Evolutionary conservation across 441 rosid species (phyloP), one percentile per base, ranked within the genome.

Genomic region (Populus hybrid): DNA sequence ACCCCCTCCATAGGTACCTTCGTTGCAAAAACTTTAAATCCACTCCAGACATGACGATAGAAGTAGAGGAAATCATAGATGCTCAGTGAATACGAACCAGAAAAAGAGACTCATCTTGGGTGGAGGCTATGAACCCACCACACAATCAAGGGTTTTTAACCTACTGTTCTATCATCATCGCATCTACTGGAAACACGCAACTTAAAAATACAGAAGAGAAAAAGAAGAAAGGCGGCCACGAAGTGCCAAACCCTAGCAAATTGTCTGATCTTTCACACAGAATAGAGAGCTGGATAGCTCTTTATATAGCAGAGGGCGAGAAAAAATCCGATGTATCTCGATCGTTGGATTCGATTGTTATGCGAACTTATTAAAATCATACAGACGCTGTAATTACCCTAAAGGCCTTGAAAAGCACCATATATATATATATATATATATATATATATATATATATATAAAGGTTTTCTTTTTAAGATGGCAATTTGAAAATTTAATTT

Each of bases 81-180:
- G 93, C 94, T 91, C 94, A 82, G 96, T 83, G 98, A 90, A 91
- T 93, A 93, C 98, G 93, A 91, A 91, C 96, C 98, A 85, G 69
- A 84, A 78, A 40, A 79, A 76, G 12, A 81, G 59, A 77, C 24
- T 90, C 94, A 89, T 79, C 75, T 88, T 82, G 89, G 40, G 72
- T 59, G 18, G 35, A 71, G 72, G 77, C n/a, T 36, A 40, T 40
- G 26, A 78, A 74, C 72, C 81, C 77, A 76, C 36, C 73, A 7
- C 77, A 42, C 91, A 89, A 88, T 89, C 91, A 18, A 45, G 2
- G 64, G 26, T 68, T 38, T 11, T 74, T n/a, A 20, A 33, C 73
- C 59, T 79, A 76, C 74, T 78, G 35, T 3, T 67, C 78, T 42
- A 81, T 91, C 97, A 33, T 90, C 92, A 88, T 88, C 67, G 92